Evolutionary conservation across 2,329 filamentous ascomycete species (phyloP).

Genomic region (Leptosphaerulina australis): DNA sequence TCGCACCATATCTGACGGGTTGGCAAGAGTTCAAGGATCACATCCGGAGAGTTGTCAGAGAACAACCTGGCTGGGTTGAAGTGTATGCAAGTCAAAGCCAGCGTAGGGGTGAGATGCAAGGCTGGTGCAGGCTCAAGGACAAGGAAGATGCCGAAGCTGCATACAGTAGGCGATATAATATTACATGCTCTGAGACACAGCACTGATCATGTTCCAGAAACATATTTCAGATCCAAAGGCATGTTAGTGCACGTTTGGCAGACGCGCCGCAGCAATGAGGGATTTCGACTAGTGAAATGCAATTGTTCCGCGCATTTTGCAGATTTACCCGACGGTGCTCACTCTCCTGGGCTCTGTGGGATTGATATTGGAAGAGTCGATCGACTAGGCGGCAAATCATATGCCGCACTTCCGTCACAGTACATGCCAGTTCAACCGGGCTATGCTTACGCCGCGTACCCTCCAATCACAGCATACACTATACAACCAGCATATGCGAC

Average conservation of each 20-base stretch:
- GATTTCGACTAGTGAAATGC: conserved; percentile 41
- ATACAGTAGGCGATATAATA: conserved; percentile 33
- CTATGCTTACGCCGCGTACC: conserved; percentile 36
- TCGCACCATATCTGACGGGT: conserved; percentile 36
- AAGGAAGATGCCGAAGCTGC: conserved; percentile 43
- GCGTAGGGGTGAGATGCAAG: conserved; percentile 40
- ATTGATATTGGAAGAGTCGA: conserved; percentile 40
- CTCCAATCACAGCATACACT: conserved; percentile 27
- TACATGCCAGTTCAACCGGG: conserved; percentile 26
- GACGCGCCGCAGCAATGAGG: conserved; percentile 35
- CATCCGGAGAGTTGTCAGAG: conserved; percentile 40
- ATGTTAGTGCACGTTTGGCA: conserved; percentile 44
- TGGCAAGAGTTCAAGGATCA: conserved; percentile 50
- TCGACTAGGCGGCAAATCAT: conserved; percentile 22
- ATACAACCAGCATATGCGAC: conserved; percentile 26
- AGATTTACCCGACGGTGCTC: conserved; percentile 30
- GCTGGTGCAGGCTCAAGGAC: conserved; percentile 46
- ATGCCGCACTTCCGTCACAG: conserved; percentile 18
- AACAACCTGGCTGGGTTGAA: conserved; percentile 49
- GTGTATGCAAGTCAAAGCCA: conserved; percentile 35
- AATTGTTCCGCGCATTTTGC: conserved; percentile 42
- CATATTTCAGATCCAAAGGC: conserved; percentile 29
- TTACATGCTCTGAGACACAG: neutral
- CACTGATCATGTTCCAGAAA: conserved; percentile 22
- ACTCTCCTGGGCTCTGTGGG: conserved; percentile 39